Conservation (phyloP, 1,284 basidiomycete species). For the Tilletia setariae region DNA sequence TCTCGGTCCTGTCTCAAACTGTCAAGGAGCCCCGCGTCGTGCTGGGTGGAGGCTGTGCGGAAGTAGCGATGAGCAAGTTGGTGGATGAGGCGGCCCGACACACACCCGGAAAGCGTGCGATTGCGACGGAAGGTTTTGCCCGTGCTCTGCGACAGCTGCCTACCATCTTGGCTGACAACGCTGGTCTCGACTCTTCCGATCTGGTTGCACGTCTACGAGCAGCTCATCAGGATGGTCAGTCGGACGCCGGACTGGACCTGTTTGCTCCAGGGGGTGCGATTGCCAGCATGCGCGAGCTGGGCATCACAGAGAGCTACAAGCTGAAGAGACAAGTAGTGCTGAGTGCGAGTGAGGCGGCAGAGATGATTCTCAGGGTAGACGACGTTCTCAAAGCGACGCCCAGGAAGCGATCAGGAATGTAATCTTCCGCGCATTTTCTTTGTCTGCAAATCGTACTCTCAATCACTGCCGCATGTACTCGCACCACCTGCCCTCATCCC, state of each 20-base stretch:
- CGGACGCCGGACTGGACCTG: conserved; percentile 88
- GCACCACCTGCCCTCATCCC: too few relatives aligned
- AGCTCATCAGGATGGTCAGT: conserved; percentile 85
- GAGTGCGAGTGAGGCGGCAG: conserved; percentile 91
- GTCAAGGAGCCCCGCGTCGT: conserved; percentile 93
- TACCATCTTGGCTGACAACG: conserved; percentile 90
- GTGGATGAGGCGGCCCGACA: conserved; percentile 83
- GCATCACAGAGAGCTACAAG: conserved; percentile 95
- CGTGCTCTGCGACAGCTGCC: conserved; percentile 69
- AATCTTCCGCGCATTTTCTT: background rate
- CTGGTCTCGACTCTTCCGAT: conserved; percentile 94
- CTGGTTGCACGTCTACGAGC: conserved; percentile 84
- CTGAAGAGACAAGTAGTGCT: conserved; percentile 91
- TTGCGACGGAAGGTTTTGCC: conserved; percentile 88
- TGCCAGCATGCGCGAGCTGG: conserved; percentile 81
- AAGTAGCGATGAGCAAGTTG: conserved; percentile 94
- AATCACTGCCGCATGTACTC: too few relatives aligned
- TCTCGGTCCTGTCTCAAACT: conserved; percentile 94
- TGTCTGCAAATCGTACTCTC: background rate
- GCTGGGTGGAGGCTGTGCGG: conserved; percentile 92
- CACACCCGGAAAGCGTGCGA: conserved; percentile 89
- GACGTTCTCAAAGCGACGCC: conserved; percentile 63
- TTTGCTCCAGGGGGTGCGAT: conserved; percentile 67
- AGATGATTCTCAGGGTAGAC: conserved; percentile 92
- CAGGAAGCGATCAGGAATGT: conserved; percentile 61